These are phyloP conservation scores for Dictyostelium brefeldianum DNA, from an alignment of 78 protist genomes.

Conservation along the genomic window DNA sequence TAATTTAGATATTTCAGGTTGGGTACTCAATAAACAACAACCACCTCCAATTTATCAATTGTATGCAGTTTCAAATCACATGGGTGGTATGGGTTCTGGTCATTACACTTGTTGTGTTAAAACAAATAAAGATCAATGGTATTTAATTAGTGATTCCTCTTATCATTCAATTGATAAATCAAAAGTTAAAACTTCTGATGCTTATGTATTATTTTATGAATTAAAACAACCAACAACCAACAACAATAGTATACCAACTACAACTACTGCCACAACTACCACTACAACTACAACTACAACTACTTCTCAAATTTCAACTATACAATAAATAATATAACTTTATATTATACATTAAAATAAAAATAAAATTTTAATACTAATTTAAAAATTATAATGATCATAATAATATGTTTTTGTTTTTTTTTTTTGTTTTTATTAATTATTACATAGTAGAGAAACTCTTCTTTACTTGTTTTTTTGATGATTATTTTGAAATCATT, in stretches of 20 bases:
- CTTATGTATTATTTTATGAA: conserved; percentile 88
- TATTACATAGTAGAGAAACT: no score
- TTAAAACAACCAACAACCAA: conserved; percentile 14
- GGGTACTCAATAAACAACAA: conserved; percentile 34
- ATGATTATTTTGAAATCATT: background rate
- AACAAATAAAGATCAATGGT: conserved; percentile 85
- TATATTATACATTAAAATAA: no score
- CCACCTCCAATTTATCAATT: conserved; percentile 86
- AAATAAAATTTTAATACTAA: background rate
- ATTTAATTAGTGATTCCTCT: conserved; percentile 83
- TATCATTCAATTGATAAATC: conserved; percentile 29
- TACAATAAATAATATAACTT: background rate
- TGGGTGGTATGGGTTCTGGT: conserved; percentile 93
- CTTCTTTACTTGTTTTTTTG: no score
- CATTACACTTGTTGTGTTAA: conserved; percentile 94
- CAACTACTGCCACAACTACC: background rate
- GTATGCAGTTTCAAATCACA: conserved; percentile 90
- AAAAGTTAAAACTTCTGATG: conserved; percentile 69
- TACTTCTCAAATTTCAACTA: background rate
- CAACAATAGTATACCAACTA: no score
- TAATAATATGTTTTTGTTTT: no score
- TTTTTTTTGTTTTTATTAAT: no score
- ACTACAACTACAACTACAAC: conserved; percentile 9
- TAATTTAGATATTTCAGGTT: conserved; percentile 60
- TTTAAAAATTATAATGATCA: no score